Evolutionary conservation across 1,139 yeast genomes (phyloP).

Genomic region (Yamadazyma membranifaciens): DNA sequence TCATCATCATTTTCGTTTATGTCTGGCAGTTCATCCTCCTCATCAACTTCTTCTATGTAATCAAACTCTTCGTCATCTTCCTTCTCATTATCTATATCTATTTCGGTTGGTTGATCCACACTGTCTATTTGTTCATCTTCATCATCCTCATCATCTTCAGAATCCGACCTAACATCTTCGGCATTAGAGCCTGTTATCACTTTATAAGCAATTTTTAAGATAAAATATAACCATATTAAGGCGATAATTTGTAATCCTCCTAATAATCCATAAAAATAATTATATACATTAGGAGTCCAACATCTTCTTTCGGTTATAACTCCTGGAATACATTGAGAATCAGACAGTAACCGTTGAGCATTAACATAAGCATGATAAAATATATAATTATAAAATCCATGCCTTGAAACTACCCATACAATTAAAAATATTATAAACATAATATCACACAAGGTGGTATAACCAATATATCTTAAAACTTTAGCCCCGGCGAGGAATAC

Average conservation of each 20-base stretch:
- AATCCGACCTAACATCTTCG: constrained; percentile 83
- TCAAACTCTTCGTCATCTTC: constrained; percentile 4
- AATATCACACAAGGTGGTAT: constrained; percentile 57
- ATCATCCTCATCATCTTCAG: constrained; percentile 44
- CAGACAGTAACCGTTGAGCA: constrained; percentile 35
- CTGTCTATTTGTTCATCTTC: constrained; percentile 17
- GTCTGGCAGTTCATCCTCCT: neutral
- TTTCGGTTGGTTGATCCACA: constrained; percentile 3
- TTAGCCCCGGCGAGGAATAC: constrained; percentile 71
- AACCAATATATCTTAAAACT: constrained; percentile 71
- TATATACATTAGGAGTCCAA: constrained; percentile 54
- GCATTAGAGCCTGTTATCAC: constrained; percentile 73
- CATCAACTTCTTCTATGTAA: neutral
- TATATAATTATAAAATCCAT: constrained; percentile 69
- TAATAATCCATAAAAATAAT: constrained; percentile 54
- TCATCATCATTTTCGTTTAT: constrained; percentile 2
- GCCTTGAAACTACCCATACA: constrained; percentile 72
- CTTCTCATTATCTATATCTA: constrained; percentile 3
- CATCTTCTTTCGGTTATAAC: constrained; percentile 40
- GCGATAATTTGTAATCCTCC: constrained; percentile 67
- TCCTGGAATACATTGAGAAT: constrained; percentile 32
- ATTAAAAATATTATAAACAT: constrained; percentile 67
- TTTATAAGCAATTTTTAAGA: constrained; percentile 63
- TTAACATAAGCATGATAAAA: constrained; percentile 50
- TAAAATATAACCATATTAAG: constrained; percentile 73